A percentile compares a stretch with the other conserved stretches of the same genome.
Conservation (phyloP, 352 stramenopile genomes). For the Pythium phragmiticola region DNA sequence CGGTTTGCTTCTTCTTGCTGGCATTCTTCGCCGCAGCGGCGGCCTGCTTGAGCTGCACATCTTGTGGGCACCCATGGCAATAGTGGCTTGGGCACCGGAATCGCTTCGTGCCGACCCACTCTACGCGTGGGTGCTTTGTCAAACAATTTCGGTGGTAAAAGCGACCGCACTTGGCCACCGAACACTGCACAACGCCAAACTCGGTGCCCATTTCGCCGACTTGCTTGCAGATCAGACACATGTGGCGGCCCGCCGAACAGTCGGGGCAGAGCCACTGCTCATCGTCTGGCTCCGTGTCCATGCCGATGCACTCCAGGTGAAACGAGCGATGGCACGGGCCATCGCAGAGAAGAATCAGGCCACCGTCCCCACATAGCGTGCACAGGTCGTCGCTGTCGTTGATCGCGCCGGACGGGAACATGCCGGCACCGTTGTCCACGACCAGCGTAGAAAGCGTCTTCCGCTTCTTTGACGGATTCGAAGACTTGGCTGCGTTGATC, state of each 20-base stretch:
- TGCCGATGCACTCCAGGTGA: slow-evolving; percentile 90
- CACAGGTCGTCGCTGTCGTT: slow-evolving; percentile 91
- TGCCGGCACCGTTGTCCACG: slow-evolving; percentile 14
- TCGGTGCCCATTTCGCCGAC: slow-evolving; percentile 88
- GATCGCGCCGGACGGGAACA: slow-evolving; percentile 58
- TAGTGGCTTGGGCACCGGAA: slow-evolving; percentile 92
- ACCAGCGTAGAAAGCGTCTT: slow-evolving; percentile 14
- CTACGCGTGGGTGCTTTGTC: slow-evolving; percentile 64
- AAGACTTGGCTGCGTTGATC: slow-evolving; percentile 15
- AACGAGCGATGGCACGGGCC: slow-evolving; percentile 92
- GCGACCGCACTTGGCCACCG: slow-evolving; percentile 89
- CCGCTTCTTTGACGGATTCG: slow-evolving; percentile 29
- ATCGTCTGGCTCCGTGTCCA: slow-evolving; percentile 79
- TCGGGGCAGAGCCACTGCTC: slow-evolving; percentile 91
- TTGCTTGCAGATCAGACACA: slow-evolving; percentile 91
- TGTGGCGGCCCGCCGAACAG: slow-evolving; percentile 85
- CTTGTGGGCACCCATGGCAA: slow-evolving; percentile 67
- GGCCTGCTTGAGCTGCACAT: slow-evolving; percentile 26
- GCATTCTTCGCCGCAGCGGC: slow-evolving; percentile 26
- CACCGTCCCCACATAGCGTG: slow-evolving; percentile 90
- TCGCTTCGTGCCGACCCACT: slow-evolving; percentile 86
- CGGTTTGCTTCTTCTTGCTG: slow-evolving; percentile 50
- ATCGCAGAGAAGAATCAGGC: slow-evolving; percentile 90
- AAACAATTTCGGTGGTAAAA: slow-evolving; percentile 92
- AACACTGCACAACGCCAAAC: slow-evolving; percentile 90